phyloP scores from a whole-genome alignment of 2,329 filamentous ascomycete species.

The Hypoxylon rubiginosum region DNA sequence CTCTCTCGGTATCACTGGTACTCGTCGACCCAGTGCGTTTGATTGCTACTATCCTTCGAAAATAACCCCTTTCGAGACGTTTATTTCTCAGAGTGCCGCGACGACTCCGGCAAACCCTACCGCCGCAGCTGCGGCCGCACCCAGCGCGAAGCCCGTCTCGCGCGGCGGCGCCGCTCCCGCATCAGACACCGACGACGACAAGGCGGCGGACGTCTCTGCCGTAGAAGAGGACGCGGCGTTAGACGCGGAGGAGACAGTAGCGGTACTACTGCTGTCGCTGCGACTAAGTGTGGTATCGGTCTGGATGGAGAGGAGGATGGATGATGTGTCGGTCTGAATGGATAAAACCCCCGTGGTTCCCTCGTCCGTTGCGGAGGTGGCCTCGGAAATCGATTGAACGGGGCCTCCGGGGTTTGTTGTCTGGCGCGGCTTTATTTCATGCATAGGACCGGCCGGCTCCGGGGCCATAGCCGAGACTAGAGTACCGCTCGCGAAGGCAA shows the following conservation, averaged over 20 bases:
- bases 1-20: not conserved
- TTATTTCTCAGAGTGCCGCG: constrained; percentile 10
- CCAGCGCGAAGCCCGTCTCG: constrained; percentile 29
- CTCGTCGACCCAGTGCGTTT: not conserved
- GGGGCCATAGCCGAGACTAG: constrained; percentile 16
- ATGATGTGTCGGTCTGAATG: constrained; percentile 29
- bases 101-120: constrained; percentile 20
- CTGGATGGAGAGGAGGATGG: constrained; percentile 10
- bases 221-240: constrained; percentile 13
- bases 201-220: constrained; percentile 15
- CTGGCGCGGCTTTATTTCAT: constrained; percentile 18
- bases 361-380: constrained; percentile 12
- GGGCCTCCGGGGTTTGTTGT: constrained; percentile 36
- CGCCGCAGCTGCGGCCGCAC: constrained; percentile 17
- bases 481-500: constrained; percentile 13
- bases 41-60: not conserved
- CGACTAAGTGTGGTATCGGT: constrained; percentile 13
- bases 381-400: constrained; percentile 22
- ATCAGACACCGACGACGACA: constrained; percentile 18
- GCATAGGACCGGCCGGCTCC: not conserved
- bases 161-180: constrained; percentile 25
- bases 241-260: constrained; percentile 1
- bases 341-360: constrained; percentile 26
- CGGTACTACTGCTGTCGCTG: not conserved
- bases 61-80: not conserved